Evolutionary conservation across 257 asterid genomes (phyloP).

Genomic region (Solanum sparsipilum): DNA sequence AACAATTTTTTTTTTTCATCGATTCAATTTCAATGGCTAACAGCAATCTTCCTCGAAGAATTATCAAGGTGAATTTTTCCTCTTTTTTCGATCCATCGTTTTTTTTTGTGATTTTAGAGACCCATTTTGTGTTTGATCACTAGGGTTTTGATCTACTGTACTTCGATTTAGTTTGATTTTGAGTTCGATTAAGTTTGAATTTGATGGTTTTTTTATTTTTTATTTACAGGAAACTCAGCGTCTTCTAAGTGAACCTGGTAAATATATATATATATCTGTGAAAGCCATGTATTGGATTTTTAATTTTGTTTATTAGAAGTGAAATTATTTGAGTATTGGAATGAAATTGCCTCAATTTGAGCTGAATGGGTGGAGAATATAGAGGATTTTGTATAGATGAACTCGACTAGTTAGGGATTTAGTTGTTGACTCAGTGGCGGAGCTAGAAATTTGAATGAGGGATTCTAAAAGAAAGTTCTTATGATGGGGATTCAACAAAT

Average conservation of each 20-base stretch:
- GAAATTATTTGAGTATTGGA: neutral
- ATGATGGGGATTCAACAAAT: neutral
- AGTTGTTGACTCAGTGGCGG: neutral
- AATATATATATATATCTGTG: neutral
- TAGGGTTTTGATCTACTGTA: slow-evolving; percentile 7
- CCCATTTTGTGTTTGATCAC: neutral
- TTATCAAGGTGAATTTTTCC: slow-evolving; percentile 70
- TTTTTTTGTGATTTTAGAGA: neutral
- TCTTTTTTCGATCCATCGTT: slow-evolving; percentile 34
- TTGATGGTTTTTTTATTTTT: neutral
- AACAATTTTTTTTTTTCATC: neutral
- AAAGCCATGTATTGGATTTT: neutral
- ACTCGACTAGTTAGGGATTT: neutral
- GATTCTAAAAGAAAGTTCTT: neutral
- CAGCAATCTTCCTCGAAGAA: slow-evolving; percentile 53
- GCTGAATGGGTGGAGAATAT: neutral
- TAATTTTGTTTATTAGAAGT: neutral
- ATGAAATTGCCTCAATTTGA: neutral
- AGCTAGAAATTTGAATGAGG: neutral
- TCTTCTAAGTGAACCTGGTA: slow-evolving; percentile 98
- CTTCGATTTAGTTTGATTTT: neutral
- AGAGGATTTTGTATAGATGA: neutral
- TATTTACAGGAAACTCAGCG: slow-evolving; percentile 88
- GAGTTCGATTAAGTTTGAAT: neutral
- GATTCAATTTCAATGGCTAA: slow-evolving; percentile 45